These are phyloP conservation scores for Ascodesmis nigricans DNA, from an alignment of 495 filamentous ascomycete genomes.

Conservation along the genomic window DNA sequence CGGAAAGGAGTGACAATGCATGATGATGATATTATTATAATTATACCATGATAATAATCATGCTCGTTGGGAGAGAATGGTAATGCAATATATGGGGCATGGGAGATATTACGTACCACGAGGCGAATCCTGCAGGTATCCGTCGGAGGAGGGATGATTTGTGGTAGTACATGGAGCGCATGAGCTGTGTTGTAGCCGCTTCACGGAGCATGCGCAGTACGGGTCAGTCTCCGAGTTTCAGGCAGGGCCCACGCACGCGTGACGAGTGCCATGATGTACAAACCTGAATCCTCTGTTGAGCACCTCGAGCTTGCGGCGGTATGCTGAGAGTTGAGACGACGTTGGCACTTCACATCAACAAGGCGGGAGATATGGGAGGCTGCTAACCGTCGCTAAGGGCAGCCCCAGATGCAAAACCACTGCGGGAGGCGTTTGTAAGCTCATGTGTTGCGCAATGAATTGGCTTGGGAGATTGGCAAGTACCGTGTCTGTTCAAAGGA, in stretches of 20 bases:
- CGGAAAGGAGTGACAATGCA: too few relatives aligned
- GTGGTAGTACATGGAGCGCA: slow-evolving; percentile 35
- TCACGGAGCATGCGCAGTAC: slow-evolving; percentile 1
- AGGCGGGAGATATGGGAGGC: too few relatives aligned
- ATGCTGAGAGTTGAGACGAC: slow-evolving; percentile 32
- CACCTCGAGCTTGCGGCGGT: slow-evolving; percentile 42
- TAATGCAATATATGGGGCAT: not conserved
- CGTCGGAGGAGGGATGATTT: slow-evolving; percentile 34
- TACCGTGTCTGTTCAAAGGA: slow-evolving; percentile 18
- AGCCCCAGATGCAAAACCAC: slow-evolving; percentile 19
- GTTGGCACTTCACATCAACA: too few relatives aligned
- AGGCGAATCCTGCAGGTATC: slow-evolving; percentile 37
- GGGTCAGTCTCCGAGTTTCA: too few relatives aligned
- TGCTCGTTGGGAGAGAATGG: not conserved
- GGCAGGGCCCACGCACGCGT: too few relatives aligned
- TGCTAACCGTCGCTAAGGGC: slow-evolving; percentile 14
- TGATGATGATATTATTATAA: too few relatives aligned
- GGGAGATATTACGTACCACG: slow-evolving; percentile 31
- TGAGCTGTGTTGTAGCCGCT: slow-evolving; percentile 50
- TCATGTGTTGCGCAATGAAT: too few relatives aligned
- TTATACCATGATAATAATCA: too few relatives aligned
- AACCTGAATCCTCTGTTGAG: slow-evolving; percentile 45
- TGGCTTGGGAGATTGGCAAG: not conserved
- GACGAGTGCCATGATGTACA: too few relatives aligned
- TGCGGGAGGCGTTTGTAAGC: slow-evolving; percentile 1